Base-by-base conservation (phyloP, 805 yeast species). In the Candida saitoana region DNA sequence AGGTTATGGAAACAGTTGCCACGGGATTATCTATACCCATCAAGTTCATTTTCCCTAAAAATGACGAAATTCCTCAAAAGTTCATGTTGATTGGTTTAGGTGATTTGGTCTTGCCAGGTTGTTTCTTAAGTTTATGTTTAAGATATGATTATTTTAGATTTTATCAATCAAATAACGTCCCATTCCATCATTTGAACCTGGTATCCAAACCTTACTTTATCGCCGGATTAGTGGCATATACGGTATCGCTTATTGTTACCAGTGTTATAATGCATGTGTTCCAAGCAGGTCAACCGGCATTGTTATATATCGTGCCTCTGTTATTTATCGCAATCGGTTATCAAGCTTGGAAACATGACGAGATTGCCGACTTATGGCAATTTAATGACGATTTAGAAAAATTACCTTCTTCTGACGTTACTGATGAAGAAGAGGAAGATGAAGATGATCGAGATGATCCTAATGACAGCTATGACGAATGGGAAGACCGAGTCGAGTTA, bases 1-100 rank as follows among this genome's bases (percentile, higher is more conserved):
- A 73, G 25, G 65, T 80, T 4, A 83, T 83, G 89, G 64, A 71
- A 30, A 67, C 77, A 1, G 88, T 82, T 15, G 88, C 87, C 5
- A 68, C 71, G 2, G 54, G 55, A 5, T 49, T 82, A 17, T 75
- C 77, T 3, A 63, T 76, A n/a, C 88, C 88, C 1, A 64, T 72
- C 36, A 77, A 75, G 47, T 43, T 77, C 18, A 44, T 66, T 5
- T 55, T 78, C 15, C 84, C 84, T 11, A 50, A 41, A 24, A 40
- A 34, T 17, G 40, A n/a, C 15, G 40, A 38, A 16, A n/a, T 34
- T 36, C 36, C 33, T 38, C 41, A 40, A 41, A 17, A 43, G 5
- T 57, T 64, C 46, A 61, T 74, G 4, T 55, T 80, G 38, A 58
- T 83, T 7, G 89, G 88, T 1, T 60, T 82, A 4, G 88, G 88